Evolutionary conservation across 768 basidiomycete species (phyloP), one percentile per base, ranked within the genome.

Genomic region (Holtermanniella nyarrowii): DNA sequence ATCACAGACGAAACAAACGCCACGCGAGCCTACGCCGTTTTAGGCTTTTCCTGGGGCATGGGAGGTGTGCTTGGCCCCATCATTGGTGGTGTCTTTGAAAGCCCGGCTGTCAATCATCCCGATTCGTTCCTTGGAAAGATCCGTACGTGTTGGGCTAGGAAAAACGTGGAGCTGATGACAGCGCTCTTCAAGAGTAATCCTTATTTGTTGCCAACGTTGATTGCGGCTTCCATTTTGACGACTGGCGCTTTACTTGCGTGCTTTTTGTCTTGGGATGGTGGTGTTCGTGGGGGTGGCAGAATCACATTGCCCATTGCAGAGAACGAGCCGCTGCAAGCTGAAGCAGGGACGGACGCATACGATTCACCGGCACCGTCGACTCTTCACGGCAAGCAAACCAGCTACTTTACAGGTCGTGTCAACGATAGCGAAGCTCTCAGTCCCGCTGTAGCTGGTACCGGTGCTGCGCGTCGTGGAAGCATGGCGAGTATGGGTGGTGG

Each of bases 31-130:
- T 97, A 96, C 70, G 88, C 90, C 43, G 86, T 91, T 52, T 76
- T 96, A 44, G 91, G 90, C 81, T 95, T 93, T 70, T 87, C 83
- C 59, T 95, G 93, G 95, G 91, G 90, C 54, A 80, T 97, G 58
- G 95, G 93, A 55, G 95, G 91, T 79, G 67, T 69, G 14, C 62
- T 68, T 20, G 63, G 64, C 55, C 64, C 60, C 83, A 75, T 79
- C 79, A 25, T 73, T 16, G 72, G 72, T 23, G 72, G 72, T 20
- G 63, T 70, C 0, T 71, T 71, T 24, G 72, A 73, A 44, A 69
- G 65, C 22, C 90, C 90, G 10, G 86, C 83, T 1, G 76, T 77
- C 43, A 96, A 95, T 66, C 93, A 87, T 83, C 88, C 91, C 1
- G 73, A 75, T 1, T 69, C 80, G 3, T 93, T 93, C 70, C 51